A percentile compares a stretch with the other conserved stretches of the same genome.
Evolutionary conservation across 129 eudicot genomes (phyloP).

Genomic region (Cynara cardunculus): DNA sequence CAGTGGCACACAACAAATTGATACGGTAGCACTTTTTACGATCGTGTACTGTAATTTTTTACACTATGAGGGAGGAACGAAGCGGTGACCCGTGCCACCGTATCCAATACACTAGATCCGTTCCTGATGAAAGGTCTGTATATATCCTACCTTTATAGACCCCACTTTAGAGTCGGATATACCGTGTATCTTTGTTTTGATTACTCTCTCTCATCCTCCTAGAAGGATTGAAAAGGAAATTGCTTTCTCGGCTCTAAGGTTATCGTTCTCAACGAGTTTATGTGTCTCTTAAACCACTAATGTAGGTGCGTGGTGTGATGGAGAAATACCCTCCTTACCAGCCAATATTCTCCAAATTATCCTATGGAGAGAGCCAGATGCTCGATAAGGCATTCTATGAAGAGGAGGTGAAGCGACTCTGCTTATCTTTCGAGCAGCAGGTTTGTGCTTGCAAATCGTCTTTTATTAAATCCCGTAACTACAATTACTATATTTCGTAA

Average conservation of each 20-base stretch:
- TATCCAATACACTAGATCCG: too few relatives aligned
- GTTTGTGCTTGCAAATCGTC: constrained; percentile 36
- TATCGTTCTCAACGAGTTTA: neutral
- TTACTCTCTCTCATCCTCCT: neutral
- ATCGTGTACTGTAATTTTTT: too few relatives aligned
- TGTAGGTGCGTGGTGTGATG: constrained; percentile 91
- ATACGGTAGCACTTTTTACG: too few relatives aligned
- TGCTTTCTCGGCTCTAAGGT: neutral
- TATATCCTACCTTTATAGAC: neutral
- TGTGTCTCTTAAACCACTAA: neutral
- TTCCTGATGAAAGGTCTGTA: too few relatives aligned
- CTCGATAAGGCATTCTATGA: constrained; percentile 98
- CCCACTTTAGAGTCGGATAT: neutral
- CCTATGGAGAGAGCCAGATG: constrained; percentile 97
- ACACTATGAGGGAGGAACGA: too few relatives aligned
- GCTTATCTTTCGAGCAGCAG: constrained; percentile 96
- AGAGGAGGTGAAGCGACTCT: constrained; percentile 97
- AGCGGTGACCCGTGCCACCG: too few relatives aligned
- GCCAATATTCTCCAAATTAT: constrained; percentile 78
- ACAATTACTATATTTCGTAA: neutral
- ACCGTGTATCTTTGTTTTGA: neutral
- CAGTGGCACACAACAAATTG: too few relatives aligned
- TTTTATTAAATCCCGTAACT: neutral
- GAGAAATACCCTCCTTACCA: constrained; percentile 98
- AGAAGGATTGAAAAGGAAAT: neutral